Evolutionary conservation across 495 filamentous ascomycete species (phyloP).

Genomic region (Hypoxylon lienhwacheense): DNA sequence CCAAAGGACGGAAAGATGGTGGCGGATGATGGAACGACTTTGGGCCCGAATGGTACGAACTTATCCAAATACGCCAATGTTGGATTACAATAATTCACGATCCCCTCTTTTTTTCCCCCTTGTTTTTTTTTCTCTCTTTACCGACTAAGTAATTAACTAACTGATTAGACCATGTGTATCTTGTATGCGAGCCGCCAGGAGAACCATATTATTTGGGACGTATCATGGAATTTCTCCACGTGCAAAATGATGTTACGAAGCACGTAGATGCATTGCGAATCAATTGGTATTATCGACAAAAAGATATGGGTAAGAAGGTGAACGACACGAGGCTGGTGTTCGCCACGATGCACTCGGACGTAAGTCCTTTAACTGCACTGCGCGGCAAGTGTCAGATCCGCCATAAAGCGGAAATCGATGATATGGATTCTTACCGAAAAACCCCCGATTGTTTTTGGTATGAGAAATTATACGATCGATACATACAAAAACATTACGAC

Average conservation of each 20-base stretch:
- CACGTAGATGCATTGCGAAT: constrained; percentile 86
- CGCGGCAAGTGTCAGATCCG: constrained; percentile 89
- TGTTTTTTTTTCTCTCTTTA: not conserved
- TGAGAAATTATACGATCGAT: constrained; percentile 95
- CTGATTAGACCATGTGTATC: constrained; percentile 87
- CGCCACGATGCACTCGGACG: constrained; percentile 98
- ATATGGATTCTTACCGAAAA: constrained; percentile 82
- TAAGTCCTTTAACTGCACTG: constrained; percentile 85
- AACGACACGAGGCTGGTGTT: constrained; percentile 87
- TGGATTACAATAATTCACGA: constrained; percentile 24
- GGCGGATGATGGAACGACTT: constrained; percentile 86
- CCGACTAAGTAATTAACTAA: not conserved
- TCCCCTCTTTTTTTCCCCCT: constrained; percentile 4
- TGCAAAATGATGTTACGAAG: constrained; percentile 67
- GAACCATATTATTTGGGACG: constrained; percentile 97
- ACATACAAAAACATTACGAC: constrained; percentile 97
- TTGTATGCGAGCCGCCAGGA: constrained; percentile 95
- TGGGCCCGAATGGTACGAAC: constrained; percentile 81
- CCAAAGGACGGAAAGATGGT: constrained; percentile 77
- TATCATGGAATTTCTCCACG: constrained; percentile 95
- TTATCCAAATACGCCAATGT: not conserved
- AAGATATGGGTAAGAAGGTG: constrained; percentile 89
- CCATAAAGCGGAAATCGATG: constrained; percentile 81
- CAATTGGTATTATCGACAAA: constrained; percentile 98
- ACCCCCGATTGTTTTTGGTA: constrained; percentile 89